Conservation (phyloP, 805 yeast species). For the Candida anglica region DNA sequence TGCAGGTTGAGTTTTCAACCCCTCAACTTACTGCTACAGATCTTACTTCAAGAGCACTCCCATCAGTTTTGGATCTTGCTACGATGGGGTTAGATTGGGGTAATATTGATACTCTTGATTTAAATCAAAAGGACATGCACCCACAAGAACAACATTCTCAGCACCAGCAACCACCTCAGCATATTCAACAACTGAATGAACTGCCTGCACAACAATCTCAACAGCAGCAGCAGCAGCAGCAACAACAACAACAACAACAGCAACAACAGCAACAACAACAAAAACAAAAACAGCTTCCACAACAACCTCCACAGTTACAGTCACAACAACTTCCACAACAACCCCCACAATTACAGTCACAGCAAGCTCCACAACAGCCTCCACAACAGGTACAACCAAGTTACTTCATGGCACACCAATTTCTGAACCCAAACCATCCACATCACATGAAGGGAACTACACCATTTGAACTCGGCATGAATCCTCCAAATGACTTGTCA, state of each 20-base stretch:
- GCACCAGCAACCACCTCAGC: slow-evolving; percentile 9
- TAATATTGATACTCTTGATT: slow-evolving; percentile 24
- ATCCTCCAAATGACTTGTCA: slow-evolving; percentile 15
- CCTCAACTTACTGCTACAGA: slow-evolving; percentile 65
- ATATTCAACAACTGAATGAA: background rate
- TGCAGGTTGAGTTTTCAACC: slow-evolving; percentile 75
- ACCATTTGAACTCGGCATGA: slow-evolving; percentile 28
- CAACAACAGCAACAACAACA: background rate
- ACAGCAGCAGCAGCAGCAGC: background rate
- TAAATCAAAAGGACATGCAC: slow-evolving; percentile 9
- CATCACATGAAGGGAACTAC: slow-evolving; percentile 39
- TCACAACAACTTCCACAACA: no score
- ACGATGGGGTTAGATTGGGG: slow-evolving; percentile 30
- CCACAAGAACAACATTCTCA: background rate
- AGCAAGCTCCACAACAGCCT: background rate
- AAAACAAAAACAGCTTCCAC: background rate
- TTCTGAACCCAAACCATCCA: slow-evolving; percentile 34
- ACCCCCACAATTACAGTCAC: no score
- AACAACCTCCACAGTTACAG: no score
- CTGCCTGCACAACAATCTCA: background rate
- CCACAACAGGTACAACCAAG: background rate
- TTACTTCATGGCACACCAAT: slow-evolving; percentile 15
- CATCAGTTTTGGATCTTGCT: slow-evolving; percentile 33
- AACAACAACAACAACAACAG: background rate
- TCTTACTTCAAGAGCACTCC: slow-evolving; percentile 24